Evolutionary conservation across 495 filamentous ascomycete genomes (phyloP), one percentile per base, ranked within the genome.

Genomic region (Penicillium argentinense): DNA sequence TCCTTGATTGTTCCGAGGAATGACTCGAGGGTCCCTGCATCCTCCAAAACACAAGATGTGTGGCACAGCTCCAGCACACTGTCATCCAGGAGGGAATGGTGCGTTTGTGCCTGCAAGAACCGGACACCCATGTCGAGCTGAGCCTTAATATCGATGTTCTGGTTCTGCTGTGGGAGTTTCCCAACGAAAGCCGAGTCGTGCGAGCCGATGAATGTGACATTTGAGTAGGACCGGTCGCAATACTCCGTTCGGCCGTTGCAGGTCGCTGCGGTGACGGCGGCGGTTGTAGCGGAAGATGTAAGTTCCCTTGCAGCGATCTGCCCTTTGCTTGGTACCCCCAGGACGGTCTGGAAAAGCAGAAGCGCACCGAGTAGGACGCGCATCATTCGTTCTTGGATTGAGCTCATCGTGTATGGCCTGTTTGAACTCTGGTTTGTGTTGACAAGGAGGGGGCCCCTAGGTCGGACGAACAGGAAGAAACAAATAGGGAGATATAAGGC

Each of bases 181-280:
- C 75, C 75, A 27, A 88, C 76, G 57, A 89, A 89, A 41, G 85
- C 60, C 23, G 76, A 77, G 61, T 88, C 79, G 62, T 90, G 86
- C 19, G 85, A 78, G 14, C 85, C 86, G 56, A 88, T 72, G 52
- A 84, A 75, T 1, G 84, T 84, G 49, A 89, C 68, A 42, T 84
- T 80, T 58, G 74, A 80, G 71, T 87, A 88, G 5, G 69, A 60
- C 11, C 79, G 77, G 36, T 59, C 56, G 66, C 85, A 88, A 45
- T 85, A 77, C 33, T 73, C 63, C 2, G 81, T 67, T 23, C 76
- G 81, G 67, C 86, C 86, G 59, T 90, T 90, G 71, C 86, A 89
- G 49, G 57, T 52, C 9, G 44, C 43, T 32, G 47, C 45, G 5
- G 56, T 34, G 11, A 41, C 26, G 23, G 36, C 25, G 9, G 40